Evolutionary conservation across 1,284 basidiomycete genomes (phyloP), one percentile per base, ranked within the genome.

Genomic region (Boletellus sp.): DNA sequence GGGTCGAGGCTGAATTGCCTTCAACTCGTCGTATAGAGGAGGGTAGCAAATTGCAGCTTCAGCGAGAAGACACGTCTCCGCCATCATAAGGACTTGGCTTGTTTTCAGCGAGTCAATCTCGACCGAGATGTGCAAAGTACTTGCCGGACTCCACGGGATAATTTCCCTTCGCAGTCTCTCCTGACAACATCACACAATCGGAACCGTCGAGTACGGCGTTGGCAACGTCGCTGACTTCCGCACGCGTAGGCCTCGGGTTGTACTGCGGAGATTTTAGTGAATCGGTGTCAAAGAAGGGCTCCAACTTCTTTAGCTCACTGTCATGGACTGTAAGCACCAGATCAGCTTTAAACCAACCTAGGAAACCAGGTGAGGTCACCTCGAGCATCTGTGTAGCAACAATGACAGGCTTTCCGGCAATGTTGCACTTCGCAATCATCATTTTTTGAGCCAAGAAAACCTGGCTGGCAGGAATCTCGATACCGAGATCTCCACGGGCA

Each of bases 371-470:
- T 33, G 45, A 35, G 47, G 67, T 61, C 59, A 88, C 87, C 79
- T 99, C 96, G 59, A 99, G 86, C 96, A 99, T 99, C 73, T 99
- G 96, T 16, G 96, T 99, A 17, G 96, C 96, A 59, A 96, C 96
- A 65, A 99, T 99, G 63, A 92, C 91, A 43, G 96, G 94, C 78
- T 99, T 97, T 61, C 94, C 94, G 45, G 82, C 85, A 59, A 94
- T 87, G 77, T 95, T 96, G 76, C 93, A 96, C 76, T 97, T 97
- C 54, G 94, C 83, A 60, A 97, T 98, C 93, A 98, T 98, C 94
- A 97, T 97, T 77, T 98, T 98, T 70, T 98, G 94, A 19, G 94
- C 94, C 64, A 96, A 78, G 78, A 98, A 97, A 40, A 98, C 94
- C 67, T 97, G 94, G 62, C 87, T 91, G 36, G 94, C 94, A 21